These are phyloP conservation scores for Stachybotrys chartarum DNA, from an alignment of 2,329 filamentous ascomycete genomes.

Conservation along the genomic window DNA sequence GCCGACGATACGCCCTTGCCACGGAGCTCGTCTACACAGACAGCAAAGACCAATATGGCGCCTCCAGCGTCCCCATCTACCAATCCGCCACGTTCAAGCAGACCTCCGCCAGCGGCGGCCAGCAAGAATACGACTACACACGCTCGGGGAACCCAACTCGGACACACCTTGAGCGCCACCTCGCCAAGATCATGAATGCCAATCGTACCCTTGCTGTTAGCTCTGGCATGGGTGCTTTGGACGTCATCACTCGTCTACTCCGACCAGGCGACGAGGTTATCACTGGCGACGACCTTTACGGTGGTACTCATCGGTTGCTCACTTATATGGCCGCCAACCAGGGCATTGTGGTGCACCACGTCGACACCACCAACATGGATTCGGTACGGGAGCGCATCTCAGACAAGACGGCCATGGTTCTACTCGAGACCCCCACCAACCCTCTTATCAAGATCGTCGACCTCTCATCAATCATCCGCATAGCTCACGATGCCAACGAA, in stretches of 20 bases:
- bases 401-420: constrained; percentile 85
- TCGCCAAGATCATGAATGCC: constrained; percentile 99
- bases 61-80: constrained; percentile 95
- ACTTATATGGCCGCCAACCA: constrained; percentile 86
- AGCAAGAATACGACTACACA: constrained; percentile 93
- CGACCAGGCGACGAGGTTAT: constrained; percentile 94
- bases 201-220: constrained; percentile 85
- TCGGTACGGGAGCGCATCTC: constrained; percentile 62
- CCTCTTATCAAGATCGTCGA: constrained; percentile 98
- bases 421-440: constrained; percentile 95
- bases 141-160: constrained; percentile 95
- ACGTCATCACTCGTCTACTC: constrained; percentile 88
- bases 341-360: constrained; percentile 89
- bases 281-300: constrained; percentile 94
- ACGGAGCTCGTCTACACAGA: constrained; percentile 97
- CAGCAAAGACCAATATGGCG: constrained; percentile 91
- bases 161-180: constrained; percentile 89
- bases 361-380: constrained; percentile 80
- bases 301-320: constrained; percentile 86
- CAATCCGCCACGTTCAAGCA: constrained; percentile 99
- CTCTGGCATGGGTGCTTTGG: constrained; percentile 94
- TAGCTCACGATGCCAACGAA: constrained; percentile 70
- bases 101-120: constrained; percentile 67
- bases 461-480: constrained; percentile 68
- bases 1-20: constrained; percentile 80